phyloP scores from a whole-genome alignment of 192 early-diverging fungal species.

The Linnemannia zychae region DNA sequence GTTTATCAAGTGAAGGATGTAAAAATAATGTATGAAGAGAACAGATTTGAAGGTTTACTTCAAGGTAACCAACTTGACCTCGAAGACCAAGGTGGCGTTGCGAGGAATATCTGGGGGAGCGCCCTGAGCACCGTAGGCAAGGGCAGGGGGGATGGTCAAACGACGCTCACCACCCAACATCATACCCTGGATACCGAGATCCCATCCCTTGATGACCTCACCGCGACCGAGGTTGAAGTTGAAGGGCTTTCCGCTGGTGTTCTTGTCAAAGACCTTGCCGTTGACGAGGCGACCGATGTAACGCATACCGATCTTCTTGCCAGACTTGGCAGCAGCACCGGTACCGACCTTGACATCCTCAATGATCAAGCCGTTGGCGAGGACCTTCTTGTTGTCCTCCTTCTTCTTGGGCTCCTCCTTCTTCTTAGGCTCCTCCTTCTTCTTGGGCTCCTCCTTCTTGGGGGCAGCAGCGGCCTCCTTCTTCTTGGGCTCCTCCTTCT shows the following conservation, averaged over 20 bases:
- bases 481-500: conserved; percentile 62
- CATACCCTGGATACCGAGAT: conserved; percentile 92
- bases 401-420: conserved; percentile 68
- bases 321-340: conserved; percentile 61
- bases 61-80: conserved; percentile 86
- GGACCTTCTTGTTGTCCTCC: conserved; percentile 67
- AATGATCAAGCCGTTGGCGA: conserved; percentile 82
- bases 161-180: conserved; percentile 91
- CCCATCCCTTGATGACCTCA: conserved; percentile 99
- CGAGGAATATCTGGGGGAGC: conserved; percentile 95
- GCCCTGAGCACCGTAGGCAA: conserved; percentile 82
- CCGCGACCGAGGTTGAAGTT: conserved; percentile 87
- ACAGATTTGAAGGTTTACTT: conserved; percentile 58
- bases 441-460: conserved; percentile 62
- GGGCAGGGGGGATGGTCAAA: conserved; percentile 88
- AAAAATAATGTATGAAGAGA: background rate
- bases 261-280: conserved; percentile 98
- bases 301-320: conserved; percentile 79
- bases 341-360: conserved; percentile 78
- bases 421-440: conserved; percentile 61
- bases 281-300: conserved; percentile 94
- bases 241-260: conserved; percentile 92
- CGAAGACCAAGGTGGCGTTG: conserved; percentile 92
- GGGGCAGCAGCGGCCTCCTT: conserved; percentile 52
- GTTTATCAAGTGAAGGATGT: conserved; percentile 6